These are phyloP conservation scores for Fistulina hepatica DNA, from an alignment of 1,284 basidiomycete genomes.

Conservation along the genomic window DNA sequence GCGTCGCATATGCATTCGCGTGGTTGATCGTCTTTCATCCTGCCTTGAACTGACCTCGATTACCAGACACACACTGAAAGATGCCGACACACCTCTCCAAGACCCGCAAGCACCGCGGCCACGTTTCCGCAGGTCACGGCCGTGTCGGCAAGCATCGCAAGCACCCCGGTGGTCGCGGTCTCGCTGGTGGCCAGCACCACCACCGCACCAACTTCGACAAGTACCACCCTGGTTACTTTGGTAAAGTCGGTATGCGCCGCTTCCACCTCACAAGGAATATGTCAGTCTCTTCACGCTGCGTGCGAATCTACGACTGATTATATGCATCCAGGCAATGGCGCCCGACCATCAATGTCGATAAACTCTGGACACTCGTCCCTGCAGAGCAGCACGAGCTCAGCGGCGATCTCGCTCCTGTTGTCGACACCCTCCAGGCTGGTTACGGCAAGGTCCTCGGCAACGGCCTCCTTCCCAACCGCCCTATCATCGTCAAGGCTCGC, in stretches of 20 bases:
- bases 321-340: too few relatives aligned
- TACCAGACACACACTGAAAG: slow-evolving; percentile 20
- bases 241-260: slow-evolving; percentile 98
- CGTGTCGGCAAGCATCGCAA: slow-evolving; percentile 99
- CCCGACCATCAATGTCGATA: slow-evolving; percentile 96
- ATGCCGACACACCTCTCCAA: slow-evolving; percentile 95
- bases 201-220: slow-evolving; percentile 91
- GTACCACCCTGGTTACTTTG: slow-evolving; percentile 99
- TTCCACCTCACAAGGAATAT: slow-evolving; percentile 93
- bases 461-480: slow-evolving; percentile 72
- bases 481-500: slow-evolving; percentile 94
- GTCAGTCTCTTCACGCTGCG: too few relatives aligned
- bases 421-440: slow-evolving; percentile 78
- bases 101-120: slow-evolving; percentile 97
- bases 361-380: slow-evolving; percentile 76
- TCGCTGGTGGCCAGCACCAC: slow-evolving; percentile 99
- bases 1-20: too few relatives aligned
- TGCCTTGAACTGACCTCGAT: too few relatives aligned
- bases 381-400: slow-evolving; percentile 64
- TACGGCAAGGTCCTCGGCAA: slow-evolving; percentile 91
- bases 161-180: slow-evolving; percentile 99
- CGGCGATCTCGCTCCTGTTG: slow-evolving; percentile 80
- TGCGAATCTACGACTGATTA: too few relatives aligned
- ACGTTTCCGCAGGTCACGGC: slow-evolving; percentile 98
- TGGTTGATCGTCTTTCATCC: too few relatives aligned